Evolutionary conservation across 2,329 filamentous ascomycete species (phyloP).

Genomic region (Pseudogymnoascus sp.): DNA sequence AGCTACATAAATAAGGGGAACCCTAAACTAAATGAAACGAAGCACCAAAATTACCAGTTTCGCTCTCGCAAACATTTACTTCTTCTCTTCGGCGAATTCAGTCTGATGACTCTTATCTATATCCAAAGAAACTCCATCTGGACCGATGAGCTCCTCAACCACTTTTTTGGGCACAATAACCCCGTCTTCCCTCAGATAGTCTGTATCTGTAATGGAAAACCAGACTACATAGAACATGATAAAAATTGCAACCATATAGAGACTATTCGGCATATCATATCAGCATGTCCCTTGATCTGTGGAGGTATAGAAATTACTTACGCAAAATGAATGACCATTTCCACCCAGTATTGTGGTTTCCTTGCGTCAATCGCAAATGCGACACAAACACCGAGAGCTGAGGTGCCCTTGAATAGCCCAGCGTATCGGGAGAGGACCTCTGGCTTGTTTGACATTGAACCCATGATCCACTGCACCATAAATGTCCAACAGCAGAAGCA

Average conservation of each 20-base stretch:
- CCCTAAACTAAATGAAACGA: neutral
- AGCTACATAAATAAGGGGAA: neutral
- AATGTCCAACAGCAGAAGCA: conserved; percentile 14
- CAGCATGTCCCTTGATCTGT: neutral
- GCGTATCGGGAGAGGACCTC: conserved; percentile 12
- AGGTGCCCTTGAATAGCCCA: conserved; percentile 14
- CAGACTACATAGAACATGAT: neutral
- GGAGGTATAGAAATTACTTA: neutral
- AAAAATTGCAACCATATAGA: conserved; percentile 5
- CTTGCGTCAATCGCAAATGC: conserved; percentile 5
- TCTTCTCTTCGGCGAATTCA: neutral
- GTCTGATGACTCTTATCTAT: neutral
- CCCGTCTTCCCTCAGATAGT: conserved; percentile 4
- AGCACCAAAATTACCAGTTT: neutral
- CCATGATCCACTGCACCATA: conserved; percentile 14
- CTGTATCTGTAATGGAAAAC: conserved; percentile 8
- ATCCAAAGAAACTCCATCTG: neutral
- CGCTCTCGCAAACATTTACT: neutral
- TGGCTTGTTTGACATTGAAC: conserved; percentile 16
- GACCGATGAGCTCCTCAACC: neutral
- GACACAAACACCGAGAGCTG: conserved; percentile 9
- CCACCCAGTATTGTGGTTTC: neutral
- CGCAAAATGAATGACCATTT: conserved; percentile 5
- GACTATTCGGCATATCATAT: neutral
- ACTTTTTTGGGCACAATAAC: conserved; percentile 7